Evolutionary conservation across 352 stramenopile genomes (phyloP).

Genomic region (Pythium rishiriense): DNA sequence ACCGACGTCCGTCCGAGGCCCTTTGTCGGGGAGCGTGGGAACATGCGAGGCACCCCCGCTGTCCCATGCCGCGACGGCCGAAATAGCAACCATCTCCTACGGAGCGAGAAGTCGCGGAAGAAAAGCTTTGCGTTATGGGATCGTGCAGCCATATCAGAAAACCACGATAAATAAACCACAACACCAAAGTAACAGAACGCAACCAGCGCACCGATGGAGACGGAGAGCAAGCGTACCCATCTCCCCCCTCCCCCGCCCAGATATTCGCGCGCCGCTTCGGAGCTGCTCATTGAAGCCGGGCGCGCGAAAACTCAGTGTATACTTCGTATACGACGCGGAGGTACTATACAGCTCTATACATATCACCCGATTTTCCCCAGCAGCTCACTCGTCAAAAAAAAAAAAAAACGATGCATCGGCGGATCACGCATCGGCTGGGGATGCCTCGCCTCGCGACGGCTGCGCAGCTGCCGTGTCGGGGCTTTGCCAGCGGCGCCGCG

Average conservation of each 20-base stretch:
- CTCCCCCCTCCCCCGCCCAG: background rate
- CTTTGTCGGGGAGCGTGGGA: background rate
- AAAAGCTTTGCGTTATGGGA: conserved; percentile 5
- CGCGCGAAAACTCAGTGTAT: background rate
- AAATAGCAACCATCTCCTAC: too few relatives aligned
- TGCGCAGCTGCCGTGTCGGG: background rate
- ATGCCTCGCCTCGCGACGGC: too few relatives aligned
- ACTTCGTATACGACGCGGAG: background rate
- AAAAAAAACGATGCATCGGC: background rate
- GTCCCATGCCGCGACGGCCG: conserved; percentile 1
- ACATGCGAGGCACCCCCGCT: conserved; percentile 3
- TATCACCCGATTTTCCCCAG: background rate
- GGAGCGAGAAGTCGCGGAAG: background rate
- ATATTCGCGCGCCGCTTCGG: background rate
- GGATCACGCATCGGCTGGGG: background rate
- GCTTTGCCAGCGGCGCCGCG: background rate
- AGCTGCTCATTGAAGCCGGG: conserved; percentile 3
- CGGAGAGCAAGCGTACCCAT: too few relatives aligned
- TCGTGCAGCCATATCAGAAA: background rate
- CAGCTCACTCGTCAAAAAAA: conserved; percentile 5
- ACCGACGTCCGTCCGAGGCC: background rate
- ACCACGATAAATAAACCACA: background rate
- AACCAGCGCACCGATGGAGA: background rate
- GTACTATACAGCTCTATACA: background rate
- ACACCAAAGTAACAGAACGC: background rate